Evolutionary conservation across 2,329 filamentous ascomycete genomes (phyloP), one percentile per base, ranked within the genome.

Genomic region (Reticulascus tulasneorum): DNA sequence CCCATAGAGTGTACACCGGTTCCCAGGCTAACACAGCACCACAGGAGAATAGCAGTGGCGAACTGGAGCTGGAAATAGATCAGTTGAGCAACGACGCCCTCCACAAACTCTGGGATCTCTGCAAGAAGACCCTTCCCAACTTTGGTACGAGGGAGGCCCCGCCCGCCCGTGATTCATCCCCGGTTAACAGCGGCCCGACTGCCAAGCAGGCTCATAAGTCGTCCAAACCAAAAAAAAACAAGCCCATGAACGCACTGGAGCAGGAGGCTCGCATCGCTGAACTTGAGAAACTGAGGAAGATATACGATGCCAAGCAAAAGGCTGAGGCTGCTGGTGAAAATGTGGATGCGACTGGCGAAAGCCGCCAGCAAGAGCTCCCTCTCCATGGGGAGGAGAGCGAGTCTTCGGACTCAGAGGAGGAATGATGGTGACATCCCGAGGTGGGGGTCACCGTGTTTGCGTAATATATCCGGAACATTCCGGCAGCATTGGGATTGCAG

Each of bases 221-320:
- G 17, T 65, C 63, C 45, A 79, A 79, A 58, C 76, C 75, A 34
- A 81, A 80, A 64, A 84, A 84, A 68, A 84, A 86, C 59, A 86
- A 86, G 67, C 82, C 82, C 2, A 86, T 86, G 82, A 81, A 75
- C 55, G 82, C 82, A 45, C 64, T 67, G 16, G 81, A 86, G 58
- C 82, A 86, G 56, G 79, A 84, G 49, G 70, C 73, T 18, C 77
- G 75, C 37, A 84, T 86, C 48, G 67, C 71, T 19, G 66, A 75
- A 50, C 67, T 86, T 29, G 70, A 74, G 47, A 69, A 71, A 40
- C 69, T 78, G 42, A 60, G 76, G 24, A 64, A 64, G 26, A 50
- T 64, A 38, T 66, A 65, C 42, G 59, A 54, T 39, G 50, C 53
- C 9, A 41, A 41, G 34, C n/a, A n/a, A n/a, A n/a, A n/a, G n/a